These are phyloP conservation scores for Tetraselmis striata DNA, from an alignment of 139 green algal genomes.

Conservation along the genomic window DNA sequence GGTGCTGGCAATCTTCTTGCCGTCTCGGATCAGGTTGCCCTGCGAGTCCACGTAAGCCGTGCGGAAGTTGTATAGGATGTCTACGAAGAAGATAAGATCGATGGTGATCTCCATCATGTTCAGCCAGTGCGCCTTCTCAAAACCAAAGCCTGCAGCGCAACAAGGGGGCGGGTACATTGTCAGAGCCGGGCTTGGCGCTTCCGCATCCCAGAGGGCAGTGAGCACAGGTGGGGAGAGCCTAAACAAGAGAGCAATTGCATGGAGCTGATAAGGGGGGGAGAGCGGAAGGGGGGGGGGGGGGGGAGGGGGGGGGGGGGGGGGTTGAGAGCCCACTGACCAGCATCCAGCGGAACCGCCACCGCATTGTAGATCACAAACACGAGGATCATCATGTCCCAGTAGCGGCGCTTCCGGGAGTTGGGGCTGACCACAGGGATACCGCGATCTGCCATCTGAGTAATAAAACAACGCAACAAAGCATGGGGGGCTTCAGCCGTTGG, in stretches of 20 bases:
- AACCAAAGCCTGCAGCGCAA: conserved; percentile 14
- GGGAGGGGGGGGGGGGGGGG: not conserved
- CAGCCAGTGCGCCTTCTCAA: conserved; percentile 9
- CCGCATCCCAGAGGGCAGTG: too few relatives aligned
- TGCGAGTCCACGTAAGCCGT: conserved; percentile 52
- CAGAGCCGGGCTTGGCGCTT: not conserved
- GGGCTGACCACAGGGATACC: conserved; percentile 46
- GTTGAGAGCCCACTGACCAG: conserved; percentile 9
- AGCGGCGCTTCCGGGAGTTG: conserved; percentile 12
- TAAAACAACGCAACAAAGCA: too few relatives aligned
- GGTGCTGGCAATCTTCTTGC: conserved; percentile 22
- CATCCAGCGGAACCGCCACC: conserved; percentile 35
- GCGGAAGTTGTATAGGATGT: conserved; percentile 51
- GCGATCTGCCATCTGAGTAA: too few relatives aligned
- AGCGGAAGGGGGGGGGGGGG: not conserved
- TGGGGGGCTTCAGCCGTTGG: too few relatives aligned
- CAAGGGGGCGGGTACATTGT: not conserved
- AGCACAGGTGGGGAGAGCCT: too few relatives aligned
- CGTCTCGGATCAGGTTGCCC: conserved; percentile 38
- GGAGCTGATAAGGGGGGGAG: not conserved
- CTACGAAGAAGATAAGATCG: conserved; percentile 43
- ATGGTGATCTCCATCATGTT: conserved; percentile 21
- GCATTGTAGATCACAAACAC: conserved; percentile 50
- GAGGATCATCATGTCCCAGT: conserved; percentile 49
- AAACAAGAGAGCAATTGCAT: too few relatives aligned